Base-by-base conservation (phyloP, 805 yeast genomes). In the Cyberlindnera americana region DNA sequence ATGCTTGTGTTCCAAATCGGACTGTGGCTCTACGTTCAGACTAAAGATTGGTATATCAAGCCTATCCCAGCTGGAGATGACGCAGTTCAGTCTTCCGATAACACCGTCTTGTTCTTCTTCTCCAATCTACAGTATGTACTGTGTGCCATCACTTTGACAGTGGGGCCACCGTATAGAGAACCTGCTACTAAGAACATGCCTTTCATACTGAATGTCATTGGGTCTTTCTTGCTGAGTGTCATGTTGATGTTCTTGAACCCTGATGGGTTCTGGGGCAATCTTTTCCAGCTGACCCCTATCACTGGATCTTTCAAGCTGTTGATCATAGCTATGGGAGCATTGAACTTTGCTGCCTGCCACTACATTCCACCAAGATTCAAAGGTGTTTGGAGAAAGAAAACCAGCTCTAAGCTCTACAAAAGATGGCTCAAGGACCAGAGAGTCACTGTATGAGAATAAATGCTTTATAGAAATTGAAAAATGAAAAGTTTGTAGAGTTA, bases 111-210 rank as follows among this genome's bases (percentile, higher is more conserved):
- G 42, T 93, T 93, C 61, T 73, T 80, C 34, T 79, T 75, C 53
- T 75, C 95, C 4, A 87, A 89, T 55, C 84, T 85, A 67, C 98
- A 93, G 66, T 93, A 93, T 61, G 83, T 95, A 35, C 65, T 88
- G 41, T 73, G 80, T 39, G 96, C 97, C 0, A 64, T 87, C 22
- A 77, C 89, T n/a, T 67, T 93, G 43, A 84, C 95, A 15, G 85
- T 77, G 11, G 99, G 99, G 0, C 90, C 93, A 8, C 99, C 99
- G 16, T 93, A 88, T 61, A 72, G 99, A 41, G 83, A 86, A 55
- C 81, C 90, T 2, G 75, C 82, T 50, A 60, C 65, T 19, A 70
- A 78, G 46, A 93, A 83, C 53, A 36, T 48, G 10, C 95, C 95
- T 6, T 91, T 89, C 57, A 66, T 93, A 37, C 29, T 67, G 2